Conservation (phyloP, 345 rosid genomes). For the Lepidium sativum region DNA sequence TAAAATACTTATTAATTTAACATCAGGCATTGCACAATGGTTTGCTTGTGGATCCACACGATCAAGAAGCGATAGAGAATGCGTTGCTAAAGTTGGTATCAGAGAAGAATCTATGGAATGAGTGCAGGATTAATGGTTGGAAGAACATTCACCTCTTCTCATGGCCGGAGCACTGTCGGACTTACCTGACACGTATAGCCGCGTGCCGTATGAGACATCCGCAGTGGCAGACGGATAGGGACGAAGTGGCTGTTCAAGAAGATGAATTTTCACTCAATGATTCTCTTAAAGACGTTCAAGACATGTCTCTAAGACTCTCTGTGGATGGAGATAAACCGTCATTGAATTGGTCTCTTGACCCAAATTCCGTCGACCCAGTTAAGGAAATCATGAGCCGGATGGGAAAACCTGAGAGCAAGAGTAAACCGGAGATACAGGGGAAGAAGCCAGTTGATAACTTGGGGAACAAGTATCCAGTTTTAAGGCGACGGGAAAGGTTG, state of each 20-base stretch:
- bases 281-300: conserved; percentile 84
- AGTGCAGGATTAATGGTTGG: conserved; percentile 86
- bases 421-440: conserved; percentile 34
- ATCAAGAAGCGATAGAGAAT: conserved; percentile 75
- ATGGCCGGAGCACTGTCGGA: conserved; percentile 98
- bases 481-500: conserved; percentile 67
- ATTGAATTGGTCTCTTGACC: conserved; percentile 46
- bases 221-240: conserved; percentile 88
- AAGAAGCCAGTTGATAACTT: conserved; percentile 40
- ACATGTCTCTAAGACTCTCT: conserved; percentile 91
- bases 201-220: conserved; percentile 94
- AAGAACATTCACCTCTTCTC: conserved; percentile 92
- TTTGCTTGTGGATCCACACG: conserved; percentile 90
- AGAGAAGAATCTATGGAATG: conserved; percentile 84
- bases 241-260: conserved; percentile 47
- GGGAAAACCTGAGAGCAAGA: conserved; percentile 39
- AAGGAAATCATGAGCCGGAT: conserved; percentile 66
- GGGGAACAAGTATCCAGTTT: conserved; percentile 60
- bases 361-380: conserved; percentile 49
- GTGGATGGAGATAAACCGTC: conserved; percentile 80
- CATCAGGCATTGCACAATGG: conserved; percentile 85
- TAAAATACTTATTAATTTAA: background rate
- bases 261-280: conserved; percentile 74
- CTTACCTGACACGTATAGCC: conserved; percentile 88
- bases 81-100: conserved; percentile 86